These are phyloP conservation scores for Firmiana major DNA, from an alignment of 345 rosid species.

Conservation along the genomic window DNA sequence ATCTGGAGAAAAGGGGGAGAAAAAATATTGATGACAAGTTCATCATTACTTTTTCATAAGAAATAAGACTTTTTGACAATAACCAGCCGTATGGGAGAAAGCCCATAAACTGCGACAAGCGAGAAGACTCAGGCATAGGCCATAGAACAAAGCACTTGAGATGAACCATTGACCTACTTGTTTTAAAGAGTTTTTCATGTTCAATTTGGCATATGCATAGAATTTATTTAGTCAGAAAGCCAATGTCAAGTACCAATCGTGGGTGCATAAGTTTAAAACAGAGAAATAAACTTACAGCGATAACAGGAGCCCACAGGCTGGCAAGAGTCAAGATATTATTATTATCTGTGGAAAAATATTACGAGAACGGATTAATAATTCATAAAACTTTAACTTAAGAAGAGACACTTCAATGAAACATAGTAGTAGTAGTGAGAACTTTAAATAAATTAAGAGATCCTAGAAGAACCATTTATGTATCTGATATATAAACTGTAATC, in stretches of 20 bases:
- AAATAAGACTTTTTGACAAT: not conserved
- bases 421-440: not conserved
- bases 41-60: not conserved
- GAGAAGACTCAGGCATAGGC: not conserved
- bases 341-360: constrained; percentile 58
- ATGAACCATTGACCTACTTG: constrained; percentile 4
- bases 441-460: not conserved
- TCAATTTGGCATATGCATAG: not conserved
- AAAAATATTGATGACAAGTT: not conserved
- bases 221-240: not conserved
- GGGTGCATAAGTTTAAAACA: not conserved
- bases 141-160: not conserved
- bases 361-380: constrained; percentile 24
- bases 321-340: constrained; percentile 71
- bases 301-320: constrained; percentile 96
- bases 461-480: not conserved
- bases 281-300: constrained; percentile 65
- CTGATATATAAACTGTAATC: not conserved
- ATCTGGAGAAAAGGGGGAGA: constrained; percentile 39
- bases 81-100: not conserved
- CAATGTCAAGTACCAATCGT: constrained; percentile 2
- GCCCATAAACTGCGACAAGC: not conserved
- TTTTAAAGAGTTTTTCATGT: not conserved
- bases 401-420: not conserved
- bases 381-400: constrained; percentile 14